Conservation (phyloP, 2,329 filamentous ascomycete genomes). For the Fusarium sp. region DNA sequence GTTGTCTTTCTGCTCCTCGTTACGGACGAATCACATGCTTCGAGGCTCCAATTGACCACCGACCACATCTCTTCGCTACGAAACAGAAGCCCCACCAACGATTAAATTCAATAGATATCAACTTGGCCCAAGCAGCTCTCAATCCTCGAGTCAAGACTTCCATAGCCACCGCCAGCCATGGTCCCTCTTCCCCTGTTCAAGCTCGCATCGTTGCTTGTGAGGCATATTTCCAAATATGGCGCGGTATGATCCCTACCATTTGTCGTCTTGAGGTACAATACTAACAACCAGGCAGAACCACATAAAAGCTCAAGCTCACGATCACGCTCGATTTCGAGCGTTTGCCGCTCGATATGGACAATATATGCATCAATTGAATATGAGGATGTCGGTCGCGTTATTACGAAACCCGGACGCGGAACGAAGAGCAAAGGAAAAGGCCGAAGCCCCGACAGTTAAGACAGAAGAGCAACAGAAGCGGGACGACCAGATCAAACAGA, state of each 20-base stretch:
- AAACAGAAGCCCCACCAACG: conserved; percentile 31
- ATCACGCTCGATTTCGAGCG: conserved; percentile 70
- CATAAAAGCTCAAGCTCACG: conserved; percentile 75
- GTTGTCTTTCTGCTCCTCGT: background rate
- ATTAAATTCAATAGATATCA: conserved; percentile 17
- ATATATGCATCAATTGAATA: conserved; percentile 74
- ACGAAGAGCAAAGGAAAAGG: conserved; percentile 70
- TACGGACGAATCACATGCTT: background rate
- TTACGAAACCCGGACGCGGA: conserved; percentile 70
- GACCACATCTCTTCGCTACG: background rate
- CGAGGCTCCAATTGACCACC: conserved; percentile 21
- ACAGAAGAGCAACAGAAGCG: conserved; percentile 71
- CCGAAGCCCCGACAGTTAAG: conserved; percentile 73
- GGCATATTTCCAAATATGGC: conserved; percentile 77
- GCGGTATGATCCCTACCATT: conserved; percentile 64
- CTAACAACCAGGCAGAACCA: conserved; percentile 63
- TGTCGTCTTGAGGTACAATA: background rate
- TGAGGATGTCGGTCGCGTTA: conserved; percentile 71
- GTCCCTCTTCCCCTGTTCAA: conserved; percentile 76
- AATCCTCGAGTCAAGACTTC: conserved; percentile 39
- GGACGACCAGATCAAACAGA: conserved; percentile 62
- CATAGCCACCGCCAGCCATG: conserved; percentile 57
- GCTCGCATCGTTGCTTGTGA: conserved; percentile 72
- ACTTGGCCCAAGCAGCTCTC: conserved; percentile 21
- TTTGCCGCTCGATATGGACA: conserved; percentile 74